Conservation (phyloP, 2,329 filamentous ascomycete genomes). For the Keithomyces neogunnii region DNA sequence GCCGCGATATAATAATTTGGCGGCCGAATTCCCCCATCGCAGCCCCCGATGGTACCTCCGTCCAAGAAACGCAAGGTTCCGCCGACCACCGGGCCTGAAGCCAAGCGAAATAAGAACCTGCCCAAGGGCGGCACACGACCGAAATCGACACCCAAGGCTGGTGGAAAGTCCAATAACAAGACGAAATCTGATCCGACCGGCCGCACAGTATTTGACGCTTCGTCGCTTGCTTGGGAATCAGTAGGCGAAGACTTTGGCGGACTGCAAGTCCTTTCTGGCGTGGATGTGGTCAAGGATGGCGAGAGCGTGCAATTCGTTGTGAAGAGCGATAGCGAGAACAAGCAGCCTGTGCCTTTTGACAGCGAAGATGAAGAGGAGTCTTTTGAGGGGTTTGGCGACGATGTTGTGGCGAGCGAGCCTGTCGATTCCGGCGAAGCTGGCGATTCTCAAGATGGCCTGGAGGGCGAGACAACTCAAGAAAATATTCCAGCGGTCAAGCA, state of each 20-base stretch:
- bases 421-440: constrained; percentile 23
- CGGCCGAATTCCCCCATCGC: not conserved
- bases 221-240: constrained; percentile 53
- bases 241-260: constrained; percentile 93
- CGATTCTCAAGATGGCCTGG: constrained; percentile 22
- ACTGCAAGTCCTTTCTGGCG: constrained; percentile 83
- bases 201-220: constrained; percentile 29
- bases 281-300: constrained; percentile 69
- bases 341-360: constrained; percentile 11
- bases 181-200: constrained; percentile 11
- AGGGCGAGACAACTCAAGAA: constrained; percentile 13
- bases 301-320: constrained; percentile 49
- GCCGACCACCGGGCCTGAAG: constrained; percentile 18
- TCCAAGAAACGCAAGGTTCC: constrained; percentile 32
- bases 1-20: not conserved
- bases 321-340: constrained; percentile 12
- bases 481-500: constrained; percentile 2
- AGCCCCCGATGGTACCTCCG: constrained; percentile 20
- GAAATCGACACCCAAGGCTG: constrained; percentile 1
- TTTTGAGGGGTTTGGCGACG: constrained; percentile 58
- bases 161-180: constrained; percentile 1
- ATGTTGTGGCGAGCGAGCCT: constrained; percentile 23
- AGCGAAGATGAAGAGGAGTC: constrained; percentile 38
- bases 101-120: constrained; percentile 27
- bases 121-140: not conserved